These are phyloP conservation scores for Agaricales sp. DNA, from an alignment of 1,284 basidiomycete species.

Conservation along the genomic window DNA sequence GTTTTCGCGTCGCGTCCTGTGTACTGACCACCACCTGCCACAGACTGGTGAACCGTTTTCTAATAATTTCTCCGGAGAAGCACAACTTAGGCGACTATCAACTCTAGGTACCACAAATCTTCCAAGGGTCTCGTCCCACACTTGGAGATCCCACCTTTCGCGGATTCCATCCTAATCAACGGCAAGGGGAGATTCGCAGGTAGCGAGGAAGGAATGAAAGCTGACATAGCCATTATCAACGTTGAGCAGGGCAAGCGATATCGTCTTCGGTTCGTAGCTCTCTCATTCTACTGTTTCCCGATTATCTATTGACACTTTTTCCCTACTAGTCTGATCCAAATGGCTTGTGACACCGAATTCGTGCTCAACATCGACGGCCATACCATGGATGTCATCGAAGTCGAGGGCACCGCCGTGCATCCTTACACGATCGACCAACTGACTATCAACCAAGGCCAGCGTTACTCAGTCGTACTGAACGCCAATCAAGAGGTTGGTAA, in stretches of 20 bases:
- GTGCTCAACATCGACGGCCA: constrained; percentile 26
- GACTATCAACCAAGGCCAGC: constrained; percentile 17
- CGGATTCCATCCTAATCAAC: constrained; percentile 35
- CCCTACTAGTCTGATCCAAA: constrained; percentile 40
- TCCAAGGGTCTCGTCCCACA: not conserved
- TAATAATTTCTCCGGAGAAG: too few species aligned
- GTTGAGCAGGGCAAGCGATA: constrained; percentile 22
- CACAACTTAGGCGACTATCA: too few species aligned
- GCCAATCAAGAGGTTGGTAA: constrained; percentile 22
- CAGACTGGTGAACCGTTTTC: too few species aligned
- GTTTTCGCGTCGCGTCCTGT: not conserved
- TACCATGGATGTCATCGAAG: constrained; percentile 25
- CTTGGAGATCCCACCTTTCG: constrained; percentile 10
- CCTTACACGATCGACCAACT: constrained; percentile 19
- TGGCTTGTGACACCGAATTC: constrained; percentile 25
- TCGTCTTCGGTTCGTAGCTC: constrained; percentile 23
- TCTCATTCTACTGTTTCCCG: not conserved
- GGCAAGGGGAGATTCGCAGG: constrained; percentile 19
- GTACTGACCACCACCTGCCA: not conserved
- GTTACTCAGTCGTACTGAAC: constrained; percentile 25
- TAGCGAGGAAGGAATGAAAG: not conserved
- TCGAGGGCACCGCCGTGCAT: constrained; percentile 19
- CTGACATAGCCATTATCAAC: constrained; percentile 4
- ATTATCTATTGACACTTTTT: constrained; percentile 14
- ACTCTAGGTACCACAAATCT: constrained; percentile 7